Conservation (phyloP, 352 stramenopile genomes). For the Pythium monospermum region DNA sequence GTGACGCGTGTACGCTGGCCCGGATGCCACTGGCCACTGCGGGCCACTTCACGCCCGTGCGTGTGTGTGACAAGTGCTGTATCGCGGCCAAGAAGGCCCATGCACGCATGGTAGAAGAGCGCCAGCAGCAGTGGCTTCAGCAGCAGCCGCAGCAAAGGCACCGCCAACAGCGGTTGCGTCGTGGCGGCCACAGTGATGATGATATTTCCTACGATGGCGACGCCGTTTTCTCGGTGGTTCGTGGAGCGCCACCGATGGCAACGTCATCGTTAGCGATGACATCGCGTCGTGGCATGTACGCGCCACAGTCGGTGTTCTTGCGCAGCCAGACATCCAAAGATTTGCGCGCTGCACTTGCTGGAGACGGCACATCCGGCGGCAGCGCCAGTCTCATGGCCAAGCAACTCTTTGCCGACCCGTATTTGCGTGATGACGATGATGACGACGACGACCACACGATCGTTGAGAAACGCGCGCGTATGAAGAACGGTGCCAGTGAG, state of each 20-base stretch:
- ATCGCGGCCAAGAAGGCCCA: constrained; percentile 66
- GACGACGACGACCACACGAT: constrained; percentile 13
- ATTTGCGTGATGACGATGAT: constrained; percentile 7
- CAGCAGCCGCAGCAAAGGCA: constrained; percentile 8
- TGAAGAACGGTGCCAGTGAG: constrained; percentile 1
- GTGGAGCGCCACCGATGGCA: neutral
- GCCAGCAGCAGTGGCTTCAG: constrained; percentile 25
- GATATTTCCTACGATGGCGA: constrained; percentile 13
- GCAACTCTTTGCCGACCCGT: constrained; percentile 17
- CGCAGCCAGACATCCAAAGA: constrained; percentile 16
- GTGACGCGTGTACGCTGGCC: constrained; percentile 76
- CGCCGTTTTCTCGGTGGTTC: neutral
- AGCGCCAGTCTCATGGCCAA: neutral
- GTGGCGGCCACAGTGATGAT: constrained; percentile 14
- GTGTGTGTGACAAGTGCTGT: constrained; percentile 79
- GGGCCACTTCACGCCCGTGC: constrained; percentile 62
- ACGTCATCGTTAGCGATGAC: neutral
- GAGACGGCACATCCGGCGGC: neutral
- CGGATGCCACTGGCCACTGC: constrained; percentile 72
- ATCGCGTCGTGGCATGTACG: neutral
- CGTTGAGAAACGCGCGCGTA: constrained; percentile 5
- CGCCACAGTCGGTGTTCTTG: constrained; percentile 3
- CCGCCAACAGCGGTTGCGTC: constrained; percentile 2
- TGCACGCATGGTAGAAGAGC: constrained; percentile 59
- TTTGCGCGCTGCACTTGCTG: neutral